Conservation (phyloP, 192 early-diverging fungal species). For the Backusella psychrophila region DNA sequence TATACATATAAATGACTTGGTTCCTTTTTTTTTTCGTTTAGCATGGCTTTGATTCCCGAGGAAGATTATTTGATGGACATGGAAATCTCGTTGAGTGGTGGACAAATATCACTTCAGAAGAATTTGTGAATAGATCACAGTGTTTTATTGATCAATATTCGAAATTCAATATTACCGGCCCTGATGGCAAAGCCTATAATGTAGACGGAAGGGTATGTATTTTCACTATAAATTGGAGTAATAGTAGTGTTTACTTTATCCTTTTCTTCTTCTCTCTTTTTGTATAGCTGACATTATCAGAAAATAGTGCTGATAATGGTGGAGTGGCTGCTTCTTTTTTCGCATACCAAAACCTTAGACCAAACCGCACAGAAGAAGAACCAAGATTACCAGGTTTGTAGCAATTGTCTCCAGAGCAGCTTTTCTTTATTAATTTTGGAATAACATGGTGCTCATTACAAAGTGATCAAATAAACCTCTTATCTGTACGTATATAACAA, state of each 20-base stretch:
- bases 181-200: slow-evolving; percentile 31
- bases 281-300: slow-evolving; percentile 46
- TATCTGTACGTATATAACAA: not conserved
- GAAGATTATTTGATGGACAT: slow-evolving; percentile 49
- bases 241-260: not conserved
- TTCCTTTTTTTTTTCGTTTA: slow-evolving; percentile 7
- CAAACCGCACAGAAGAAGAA: slow-evolving; percentile 22
- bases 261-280: not conserved
- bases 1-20: no score
- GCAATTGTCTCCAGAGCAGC: slow-evolving; percentile 48
- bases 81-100: slow-evolving; percentile 49
- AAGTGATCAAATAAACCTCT: slow-evolving; percentile 19
- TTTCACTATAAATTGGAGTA: no score
- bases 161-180: slow-evolving; percentile 42
- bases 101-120: slow-evolving; percentile 23
- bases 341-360: slow-evolving; percentile 42
- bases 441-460: slow-evolving; percentile 55
- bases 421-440: slow-evolving; percentile 64
- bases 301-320: slow-evolving; percentile 71
- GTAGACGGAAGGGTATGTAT: slow-evolving; percentile 48
- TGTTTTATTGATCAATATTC: slow-evolving; percentile 72
- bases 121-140: slow-evolving; percentile 49
- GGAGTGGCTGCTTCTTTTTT: slow-evolving; percentile 44
- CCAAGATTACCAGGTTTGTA: slow-evolving; percentile 43
- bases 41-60: slow-evolving; percentile 66